Conservation (phyloP, 2,329 filamentous ascomycete species). For the Epichloe glyceriae region DNA sequence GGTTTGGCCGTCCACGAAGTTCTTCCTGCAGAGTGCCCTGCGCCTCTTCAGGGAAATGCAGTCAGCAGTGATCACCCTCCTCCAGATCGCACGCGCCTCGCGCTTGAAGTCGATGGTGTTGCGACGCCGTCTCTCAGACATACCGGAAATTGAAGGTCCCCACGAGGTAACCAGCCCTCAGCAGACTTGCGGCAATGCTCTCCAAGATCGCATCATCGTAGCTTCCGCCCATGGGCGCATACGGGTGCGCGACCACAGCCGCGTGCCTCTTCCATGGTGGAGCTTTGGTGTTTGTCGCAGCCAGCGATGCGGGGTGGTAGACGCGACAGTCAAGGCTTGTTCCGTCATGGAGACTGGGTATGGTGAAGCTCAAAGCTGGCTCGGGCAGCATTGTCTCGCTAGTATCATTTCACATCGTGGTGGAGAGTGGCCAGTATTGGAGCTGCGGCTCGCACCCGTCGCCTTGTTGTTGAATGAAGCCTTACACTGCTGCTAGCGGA, state of each 20-base stretch:
- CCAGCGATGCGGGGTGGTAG: constrained; percentile 52
- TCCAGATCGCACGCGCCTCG: not conserved
- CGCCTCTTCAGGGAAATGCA: constrained; percentile 48
- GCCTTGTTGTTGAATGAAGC: not conserved
- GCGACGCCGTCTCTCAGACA: constrained; percentile 3
- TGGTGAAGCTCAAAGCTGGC: constrained; percentile 53
- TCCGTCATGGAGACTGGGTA: constrained; percentile 76
- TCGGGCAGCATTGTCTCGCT: constrained; percentile 35
- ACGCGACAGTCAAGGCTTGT: constrained; percentile 67
- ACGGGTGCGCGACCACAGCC: constrained; percentile 74
- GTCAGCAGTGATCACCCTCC: not conserved
- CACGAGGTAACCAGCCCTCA: constrained; percentile 62
- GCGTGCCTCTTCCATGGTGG: constrained; percentile 34
- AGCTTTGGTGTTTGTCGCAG: constrained; percentile 17
- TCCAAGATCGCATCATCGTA: constrained; percentile 73
- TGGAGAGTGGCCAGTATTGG: not conserved
- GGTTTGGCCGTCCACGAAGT: constrained; percentile 81
- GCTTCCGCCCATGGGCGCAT: constrained; percentile 73
- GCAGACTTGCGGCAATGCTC: constrained; percentile 48
- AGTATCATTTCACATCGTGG: not conserved
- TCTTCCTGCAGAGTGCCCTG: constrained; percentile 56
- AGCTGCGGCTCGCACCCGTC: not conserved
- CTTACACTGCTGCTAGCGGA: too few relatives aligned
- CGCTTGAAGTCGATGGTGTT: not conserved
- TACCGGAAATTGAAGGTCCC: constrained; percentile 89